These are phyloP conservation scores for Beauveria bassiana DNA, from an alignment of 2,329 filamentous ascomycete species.

Conservation along the genomic window DNA sequence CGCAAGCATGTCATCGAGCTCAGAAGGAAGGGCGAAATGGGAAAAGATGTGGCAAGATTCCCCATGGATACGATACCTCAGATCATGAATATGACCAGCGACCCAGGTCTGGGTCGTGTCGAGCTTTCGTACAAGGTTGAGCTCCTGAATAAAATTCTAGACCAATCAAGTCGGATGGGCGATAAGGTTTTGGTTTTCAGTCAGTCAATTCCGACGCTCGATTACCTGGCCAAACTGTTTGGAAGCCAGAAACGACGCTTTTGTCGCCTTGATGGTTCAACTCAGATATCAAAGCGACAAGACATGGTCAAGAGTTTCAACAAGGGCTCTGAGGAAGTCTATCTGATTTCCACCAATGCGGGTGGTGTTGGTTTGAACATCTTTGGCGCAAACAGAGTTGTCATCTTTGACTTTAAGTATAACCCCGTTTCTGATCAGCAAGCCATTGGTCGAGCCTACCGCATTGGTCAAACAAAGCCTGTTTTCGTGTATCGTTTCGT, in stretches of 20 bases:
- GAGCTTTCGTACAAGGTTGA: slow-evolving; percentile 59
- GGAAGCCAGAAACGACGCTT: slow-evolving; percentile 38
- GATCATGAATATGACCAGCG: slow-evolving; percentile 30
- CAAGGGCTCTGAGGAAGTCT: slow-evolving; percentile 45
- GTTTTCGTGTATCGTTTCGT: slow-evolving; percentile 83
- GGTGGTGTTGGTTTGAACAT: slow-evolving; percentile 82
- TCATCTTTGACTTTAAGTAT: slow-evolving; percentile 78
- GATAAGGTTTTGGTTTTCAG: slow-evolving; percentile 82
- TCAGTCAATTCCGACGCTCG: slow-evolving; percentile 59
- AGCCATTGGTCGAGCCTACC: slow-evolving; percentile 78
- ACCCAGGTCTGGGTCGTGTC: slow-evolving; percentile 35
- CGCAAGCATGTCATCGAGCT: slow-evolving; percentile 23
- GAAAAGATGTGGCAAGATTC: slow-evolving; percentile 15
- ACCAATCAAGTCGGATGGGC: slow-evolving; percentile 48
- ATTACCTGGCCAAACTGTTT: slow-evolving; percentile 59
- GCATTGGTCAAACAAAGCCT: slow-evolving; percentile 70
- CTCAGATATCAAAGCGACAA: slow-evolving; percentile 51
- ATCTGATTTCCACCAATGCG: slow-evolving; percentile 75
- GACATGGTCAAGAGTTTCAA: slow-evolving; percentile 63
- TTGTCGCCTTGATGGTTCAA: slow-evolving; percentile 60
- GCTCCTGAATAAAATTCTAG: slow-evolving; percentile 61
- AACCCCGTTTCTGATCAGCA: slow-evolving; percentile 80
- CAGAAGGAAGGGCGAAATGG: slow-evolving; percentile 6
- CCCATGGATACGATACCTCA: slow-evolving; percentile 20
- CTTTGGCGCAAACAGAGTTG: slow-evolving; percentile 71